These are phyloP conservation scores for Didymella glomerata DNA, from an alignment of 2,329 filamentous ascomycete genomes.

Conservation along the genomic window DNA sequence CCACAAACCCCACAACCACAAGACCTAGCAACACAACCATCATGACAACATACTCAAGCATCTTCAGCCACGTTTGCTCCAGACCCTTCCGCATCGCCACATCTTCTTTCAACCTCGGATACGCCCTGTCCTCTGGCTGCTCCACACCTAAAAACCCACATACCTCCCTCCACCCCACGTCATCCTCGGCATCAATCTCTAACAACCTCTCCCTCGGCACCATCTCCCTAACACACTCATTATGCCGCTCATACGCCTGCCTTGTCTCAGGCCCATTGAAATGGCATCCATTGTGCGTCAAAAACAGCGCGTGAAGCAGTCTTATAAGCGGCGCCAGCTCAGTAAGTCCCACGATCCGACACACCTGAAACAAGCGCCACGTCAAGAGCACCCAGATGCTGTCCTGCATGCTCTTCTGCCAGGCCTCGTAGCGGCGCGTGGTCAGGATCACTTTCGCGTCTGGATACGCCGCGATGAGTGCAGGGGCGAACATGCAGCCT, in stretches of 20 bases:
- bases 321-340: slow-evolving; percentile 36
- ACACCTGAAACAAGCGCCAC: slow-evolving; percentile 31
- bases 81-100: too few relatives aligned
- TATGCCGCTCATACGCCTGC: slow-evolving; percentile 37
- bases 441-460: slow-evolving; percentile 48
- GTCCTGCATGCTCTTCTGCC: slow-evolving; percentile 40
- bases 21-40: too few relatives aligned
- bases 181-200: slow-evolving; percentile 36
- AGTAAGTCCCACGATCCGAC: slow-evolving; percentile 31
- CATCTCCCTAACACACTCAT: slow-evolving; percentile 32
- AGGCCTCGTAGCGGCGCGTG: slow-evolving; percentile 37
- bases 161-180: slow-evolving; percentile 36
- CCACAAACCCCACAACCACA: too few relatives aligned
- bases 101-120: too few relatives aligned
- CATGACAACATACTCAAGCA: too few relatives aligned
- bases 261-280: slow-evolving; percentile 34
- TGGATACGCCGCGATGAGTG: slow-evolving; percentile 45
- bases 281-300: slow-evolving; percentile 34
- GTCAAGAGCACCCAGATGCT: slow-evolving; percentile 39
- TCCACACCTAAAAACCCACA: slow-evolving; percentile 31
- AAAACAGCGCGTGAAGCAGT: slow-evolving; percentile 36
- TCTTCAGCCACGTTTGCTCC: too few relatives aligned
- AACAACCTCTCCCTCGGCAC: slow-evolving; percentile 37
- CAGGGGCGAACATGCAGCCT: slow-evolving; percentile 38
- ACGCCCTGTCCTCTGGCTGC: too few relatives aligned